Percentiles rank a stretch among this genome's conserved stretches.
phyloP scores from a whole-genome alignment of 2,329 filamentous ascomycete genomes.

The Apiospora kogelbergensis region DNA sequence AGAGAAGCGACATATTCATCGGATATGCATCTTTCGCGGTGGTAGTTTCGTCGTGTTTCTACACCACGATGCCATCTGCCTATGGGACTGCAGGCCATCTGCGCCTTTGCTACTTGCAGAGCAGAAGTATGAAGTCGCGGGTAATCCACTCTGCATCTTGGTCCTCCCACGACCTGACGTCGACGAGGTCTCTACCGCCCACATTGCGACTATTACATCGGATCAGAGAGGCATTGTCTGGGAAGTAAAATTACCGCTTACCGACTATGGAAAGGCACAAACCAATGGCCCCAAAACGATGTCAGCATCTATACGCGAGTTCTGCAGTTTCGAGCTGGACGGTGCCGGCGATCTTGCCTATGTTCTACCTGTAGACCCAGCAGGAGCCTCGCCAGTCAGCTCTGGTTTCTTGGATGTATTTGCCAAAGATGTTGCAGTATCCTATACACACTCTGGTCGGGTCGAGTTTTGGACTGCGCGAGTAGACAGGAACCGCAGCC shows the following conservation, averaged over 20 bases:
- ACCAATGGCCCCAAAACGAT: slow-evolving; percentile 32
- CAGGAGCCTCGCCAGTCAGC: slow-evolving; percentile 68
- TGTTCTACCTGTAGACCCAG: slow-evolving; percentile 82
- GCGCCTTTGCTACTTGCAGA: slow-evolving; percentile 59
- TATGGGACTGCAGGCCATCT: slow-evolving; percentile 75
- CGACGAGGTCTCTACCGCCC: slow-evolving; percentile 56
- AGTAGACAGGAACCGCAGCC: slow-evolving; percentile 58
- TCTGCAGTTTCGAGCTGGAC: slow-evolving; percentile 70
- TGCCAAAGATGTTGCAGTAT: slow-evolving; percentile 81
- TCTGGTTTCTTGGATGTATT: slow-evolving; percentile 85
- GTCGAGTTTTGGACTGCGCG: slow-evolving; percentile 85
- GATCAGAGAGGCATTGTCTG: slow-evolving; percentile 78
- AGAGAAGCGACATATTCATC: slow-evolving; percentile 70
- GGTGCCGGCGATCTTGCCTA: slow-evolving; percentile 59
- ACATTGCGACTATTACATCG: slow-evolving; percentile 81
- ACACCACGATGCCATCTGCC: slow-evolving; percentile 65
- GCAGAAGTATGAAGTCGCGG: slow-evolving; percentile 57
- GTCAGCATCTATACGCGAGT: slow-evolving; percentile 56
- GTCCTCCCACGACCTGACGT: slow-evolving; percentile 65
- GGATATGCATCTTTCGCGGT: slow-evolving; percentile 75
- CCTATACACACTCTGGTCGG: slow-evolving; percentile 73
- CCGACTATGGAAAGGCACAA: slow-evolving; percentile 21
- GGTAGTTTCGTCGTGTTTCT: slow-evolving; percentile 81
- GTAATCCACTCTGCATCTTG: slow-evolving; percentile 78
- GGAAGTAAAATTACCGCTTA: slow-evolving; percentile 66